These are phyloP conservation scores for Fusarium pseudoanthophilum DNA, from an alignment of 2,329 filamentous ascomycete species.

Conservation along the genomic window DNA sequence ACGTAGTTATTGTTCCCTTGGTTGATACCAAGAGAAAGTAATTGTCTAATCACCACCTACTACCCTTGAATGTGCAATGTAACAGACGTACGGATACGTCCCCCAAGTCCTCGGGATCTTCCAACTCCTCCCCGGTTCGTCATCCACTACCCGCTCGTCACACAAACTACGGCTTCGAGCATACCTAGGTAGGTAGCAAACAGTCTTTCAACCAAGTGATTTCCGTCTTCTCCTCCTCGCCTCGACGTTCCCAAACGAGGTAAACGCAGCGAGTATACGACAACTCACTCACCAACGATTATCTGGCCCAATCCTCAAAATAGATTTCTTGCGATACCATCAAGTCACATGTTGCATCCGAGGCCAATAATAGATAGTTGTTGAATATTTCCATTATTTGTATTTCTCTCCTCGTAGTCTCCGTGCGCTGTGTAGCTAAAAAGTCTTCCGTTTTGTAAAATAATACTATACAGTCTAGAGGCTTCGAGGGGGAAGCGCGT, in stretches of 20 bases:
- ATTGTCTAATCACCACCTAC: neutral
- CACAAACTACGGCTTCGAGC: slow-evolving; percentile 33
- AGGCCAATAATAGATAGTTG: neutral
- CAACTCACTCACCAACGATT: neutral
- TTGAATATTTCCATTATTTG: slow-evolving; percentile 28
- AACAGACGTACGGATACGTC: neutral
- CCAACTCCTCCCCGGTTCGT: slow-evolving; percentile 14
- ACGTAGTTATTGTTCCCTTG: neutral
- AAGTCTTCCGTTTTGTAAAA: slow-evolving; percentile 37
- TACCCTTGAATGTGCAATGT: neutral
- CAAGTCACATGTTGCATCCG: neutral
- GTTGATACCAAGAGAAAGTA: neutral
- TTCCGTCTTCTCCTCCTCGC: slow-evolving; percentile 12
- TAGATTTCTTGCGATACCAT: slow-evolving; percentile 5
- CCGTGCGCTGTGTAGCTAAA: slow-evolving; percentile 43
- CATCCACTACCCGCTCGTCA: slow-evolving; percentile 14
- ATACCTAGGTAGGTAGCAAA: slow-evolving; percentile 19
- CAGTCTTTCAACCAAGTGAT: slow-evolving; percentile 27
- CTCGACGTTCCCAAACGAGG: slow-evolving; percentile 22
- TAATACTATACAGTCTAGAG: slow-evolving; percentile 45
- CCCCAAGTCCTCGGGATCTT: slow-evolving; percentile 4
- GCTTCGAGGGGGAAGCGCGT: slow-evolving; percentile 37
- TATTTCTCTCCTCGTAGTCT: slow-evolving; percentile 26
- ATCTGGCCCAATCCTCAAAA: slow-evolving; percentile 1
- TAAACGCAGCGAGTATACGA: slow-evolving; percentile 22